Conservation (phyloP, 208 protist species). For the Naegleria gruberi region DNA sequence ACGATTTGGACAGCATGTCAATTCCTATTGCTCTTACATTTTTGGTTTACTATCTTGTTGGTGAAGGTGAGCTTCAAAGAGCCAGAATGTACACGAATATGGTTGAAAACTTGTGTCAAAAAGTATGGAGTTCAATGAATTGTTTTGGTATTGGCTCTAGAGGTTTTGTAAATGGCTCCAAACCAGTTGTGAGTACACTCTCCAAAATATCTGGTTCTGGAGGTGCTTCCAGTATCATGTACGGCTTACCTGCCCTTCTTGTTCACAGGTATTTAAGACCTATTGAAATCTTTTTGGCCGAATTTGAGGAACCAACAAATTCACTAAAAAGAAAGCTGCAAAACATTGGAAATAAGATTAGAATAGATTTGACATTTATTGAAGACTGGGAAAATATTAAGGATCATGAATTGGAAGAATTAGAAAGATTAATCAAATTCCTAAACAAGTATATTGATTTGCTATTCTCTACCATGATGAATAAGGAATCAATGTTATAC, state of each 20-base stretch:
- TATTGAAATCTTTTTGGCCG: not conserved
- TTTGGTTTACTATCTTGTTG: not conserved
- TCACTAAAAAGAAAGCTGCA: not conserved
- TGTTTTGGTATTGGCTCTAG: not conserved
- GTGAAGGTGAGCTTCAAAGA: not conserved
- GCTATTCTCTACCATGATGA: not conserved
- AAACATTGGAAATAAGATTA: not conserved
- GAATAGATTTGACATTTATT: conserved; percentile 2
- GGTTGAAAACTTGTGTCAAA: not conserved
- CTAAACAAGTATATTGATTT: not conserved
- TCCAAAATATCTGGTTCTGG: not conserved
- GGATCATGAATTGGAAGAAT: not conserved
- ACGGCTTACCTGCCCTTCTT: not conserved
- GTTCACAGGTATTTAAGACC: not conserved
- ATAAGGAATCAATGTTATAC: not conserved
- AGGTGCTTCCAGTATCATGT: not conserved
- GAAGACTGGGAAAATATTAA: not conserved
- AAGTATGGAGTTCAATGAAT: not conserved
- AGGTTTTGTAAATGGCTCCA: not conserved
- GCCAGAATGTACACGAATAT: not conserved
- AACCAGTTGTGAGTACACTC: not conserved
- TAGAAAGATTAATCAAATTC: not conserved
- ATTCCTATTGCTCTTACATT: not conserved
- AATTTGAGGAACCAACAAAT: not conserved
- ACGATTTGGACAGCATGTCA: not conserved